Base-by-base conservation (phyloP, 1,284 basidiomycete species). In the Ustilago hordei region DNA sequence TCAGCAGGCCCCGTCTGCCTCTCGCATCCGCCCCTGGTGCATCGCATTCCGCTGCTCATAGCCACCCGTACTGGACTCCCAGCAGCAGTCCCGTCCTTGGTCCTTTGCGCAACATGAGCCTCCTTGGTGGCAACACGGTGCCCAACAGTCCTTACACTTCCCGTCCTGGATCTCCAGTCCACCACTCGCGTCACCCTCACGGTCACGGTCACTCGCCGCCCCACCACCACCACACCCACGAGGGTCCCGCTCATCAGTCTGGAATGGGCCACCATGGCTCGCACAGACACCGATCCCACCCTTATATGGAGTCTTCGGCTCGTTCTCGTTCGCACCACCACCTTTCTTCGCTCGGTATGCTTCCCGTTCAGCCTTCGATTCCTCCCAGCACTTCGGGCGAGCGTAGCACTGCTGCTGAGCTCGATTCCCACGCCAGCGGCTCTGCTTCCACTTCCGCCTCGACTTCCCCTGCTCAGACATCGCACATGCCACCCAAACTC, bases 31-130 rank as follows among this genome's bases (percentile, higher is more conserved):
- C 55, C 31, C 57, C 23, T 5, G 36, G 48, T 23, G 62, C 55
- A n/a, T 41, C 56, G 19, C 73, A 56, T 52, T 59, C 63, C n/a
- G 11, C 63, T 23, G 12, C 59, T 39, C 64, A 60, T 56, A 61
- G 39, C 58, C 58, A 69, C 12, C 39, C 82, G 4, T 67, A 83
- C 54, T 84, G 80, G 78, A 85, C 84, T 9, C 84, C 84, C 12
- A 83, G 81, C 48, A 80, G 82, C 64, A 83, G 81, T 47, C 84
- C 84, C 54, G 84, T 85, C 8, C 80, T 85, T 6, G 84, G 82
- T 31, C 82, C 84, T 43, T 63, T 85, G 54, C 79, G 82, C 52
- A 84, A 77, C 65, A 84, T 85, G 83, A 82, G 78, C 58, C 59
- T 85, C 39, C 78, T 85, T 38, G 81, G 81, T 35, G 75, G 75